Evolutionary conservation across 495 filamentous ascomycete genomes (phyloP).

Genomic region (Neurospora terricola): DNA sequence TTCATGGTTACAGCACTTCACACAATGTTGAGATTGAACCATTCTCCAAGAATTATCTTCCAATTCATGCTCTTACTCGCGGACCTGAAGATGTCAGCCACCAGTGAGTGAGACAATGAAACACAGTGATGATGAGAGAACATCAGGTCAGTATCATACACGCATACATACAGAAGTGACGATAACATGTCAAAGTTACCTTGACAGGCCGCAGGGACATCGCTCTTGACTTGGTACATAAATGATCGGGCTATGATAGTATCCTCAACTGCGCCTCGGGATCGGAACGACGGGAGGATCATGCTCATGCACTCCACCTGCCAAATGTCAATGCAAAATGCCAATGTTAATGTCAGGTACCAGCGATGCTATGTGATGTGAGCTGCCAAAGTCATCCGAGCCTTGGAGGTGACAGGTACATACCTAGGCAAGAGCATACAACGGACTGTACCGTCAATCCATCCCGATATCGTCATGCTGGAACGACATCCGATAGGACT

Average conservation of each 20-base stretch:
- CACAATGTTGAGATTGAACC: neutral
- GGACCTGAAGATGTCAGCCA: neutral
- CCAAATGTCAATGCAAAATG: neutral
- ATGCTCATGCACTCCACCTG: neutral
- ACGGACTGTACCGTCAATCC: neutral
- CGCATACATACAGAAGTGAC: neutral
- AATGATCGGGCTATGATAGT: neutral
- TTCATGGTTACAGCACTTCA: neutral
- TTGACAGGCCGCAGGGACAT: neutral
- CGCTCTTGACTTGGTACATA: neutral
- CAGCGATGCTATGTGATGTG: neutral
- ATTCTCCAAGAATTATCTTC: neutral
- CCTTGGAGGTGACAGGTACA: neutral
- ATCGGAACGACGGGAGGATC: neutral
- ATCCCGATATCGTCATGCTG: neutral
- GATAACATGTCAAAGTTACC: neutral
- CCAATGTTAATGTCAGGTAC: neutral
- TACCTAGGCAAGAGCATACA: neutral
- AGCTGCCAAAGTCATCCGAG: neutral
- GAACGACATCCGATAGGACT: neutral
- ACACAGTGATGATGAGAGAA: neutral
- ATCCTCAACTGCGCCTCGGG: neutral
- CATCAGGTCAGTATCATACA: neutral
- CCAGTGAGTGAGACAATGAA: neutral
- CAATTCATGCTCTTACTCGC: neutral